Evolutionary conservation across 2,329 filamentous ascomycete species (phyloP).

Genomic region (Ophiobolus disseminans): DNA sequence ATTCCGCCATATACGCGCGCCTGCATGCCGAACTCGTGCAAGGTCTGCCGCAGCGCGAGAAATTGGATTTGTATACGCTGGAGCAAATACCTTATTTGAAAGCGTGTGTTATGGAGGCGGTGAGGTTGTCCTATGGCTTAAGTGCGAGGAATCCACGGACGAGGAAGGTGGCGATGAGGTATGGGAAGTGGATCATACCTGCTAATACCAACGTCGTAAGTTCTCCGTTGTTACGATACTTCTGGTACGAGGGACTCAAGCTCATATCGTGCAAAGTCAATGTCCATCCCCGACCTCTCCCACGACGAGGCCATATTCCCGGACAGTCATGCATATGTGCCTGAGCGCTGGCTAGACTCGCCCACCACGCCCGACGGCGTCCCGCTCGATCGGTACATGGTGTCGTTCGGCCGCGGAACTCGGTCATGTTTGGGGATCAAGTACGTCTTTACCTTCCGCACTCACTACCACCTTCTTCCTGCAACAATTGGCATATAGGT

Average conservation of each 20-base stretch:
- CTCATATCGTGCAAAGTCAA: constrained; percentile 13
- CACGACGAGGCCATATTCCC: constrained; percentile 50
- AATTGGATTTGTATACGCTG: constrained; percentile 29
- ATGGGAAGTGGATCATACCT: constrained; percentile 40
- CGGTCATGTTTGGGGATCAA: constrained; percentile 53
- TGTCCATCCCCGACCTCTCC: constrained; percentile 46
- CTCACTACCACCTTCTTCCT: background rate
- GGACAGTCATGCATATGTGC: constrained; percentile 42
- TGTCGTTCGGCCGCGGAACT: constrained; percentile 52
- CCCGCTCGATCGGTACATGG: constrained; percentile 49
- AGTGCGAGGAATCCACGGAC: constrained; percentile 49
- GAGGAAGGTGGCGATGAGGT: constrained; percentile 26
- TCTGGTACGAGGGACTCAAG: too few species aligned
- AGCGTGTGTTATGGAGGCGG: constrained; percentile 38
- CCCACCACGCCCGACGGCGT: constrained; percentile 38
- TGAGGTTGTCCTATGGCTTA: constrained; percentile 49
- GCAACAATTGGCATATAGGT: background rate
- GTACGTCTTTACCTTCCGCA: too few species aligned
- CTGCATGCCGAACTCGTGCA: constrained; percentile 40
- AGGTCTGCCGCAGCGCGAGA: constrained; percentile 33
- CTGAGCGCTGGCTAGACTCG: constrained; percentile 51
- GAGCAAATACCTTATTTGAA: constrained; percentile 38
- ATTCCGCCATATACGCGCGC: constrained; percentile 36
- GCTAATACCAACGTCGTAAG: constrained; percentile 44
- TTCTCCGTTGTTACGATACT: background rate